phyloP scores from a whole-genome alignment of 2,329 filamentous ascomycete genomes.

The Ophiostoma pallidulum region DNA sequence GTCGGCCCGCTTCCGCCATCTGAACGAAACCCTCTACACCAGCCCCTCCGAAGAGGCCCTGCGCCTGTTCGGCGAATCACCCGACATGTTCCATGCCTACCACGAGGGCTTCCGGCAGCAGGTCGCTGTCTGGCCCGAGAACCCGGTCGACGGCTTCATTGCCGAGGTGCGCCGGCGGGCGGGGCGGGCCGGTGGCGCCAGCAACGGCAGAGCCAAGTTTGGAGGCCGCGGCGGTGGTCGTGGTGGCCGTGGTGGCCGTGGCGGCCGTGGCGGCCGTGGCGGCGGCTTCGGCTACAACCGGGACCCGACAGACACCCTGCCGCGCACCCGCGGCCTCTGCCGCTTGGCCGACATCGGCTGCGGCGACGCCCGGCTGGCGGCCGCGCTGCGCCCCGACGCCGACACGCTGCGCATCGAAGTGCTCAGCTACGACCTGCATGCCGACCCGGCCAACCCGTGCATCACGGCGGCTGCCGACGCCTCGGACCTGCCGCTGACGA shows the following conservation, averaged over 20 bases:
- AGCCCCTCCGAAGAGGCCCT: constrained; percentile 78
- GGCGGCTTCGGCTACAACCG: constrained; percentile 16
- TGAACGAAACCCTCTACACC: constrained; percentile 95
- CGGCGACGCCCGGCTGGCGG: constrained; percentile 76
- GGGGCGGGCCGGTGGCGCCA: not conserved
- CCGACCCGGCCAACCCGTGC: constrained; percentile 46
- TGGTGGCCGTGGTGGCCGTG: constrained; percentile 12
- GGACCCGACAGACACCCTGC: constrained; percentile 42
- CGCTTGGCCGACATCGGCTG: constrained; percentile 88
- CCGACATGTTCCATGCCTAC: constrained; percentile 93
- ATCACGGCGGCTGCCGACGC: constrained; percentile 87
- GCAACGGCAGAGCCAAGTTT: not conserved
- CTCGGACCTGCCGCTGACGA: constrained; percentile 64
- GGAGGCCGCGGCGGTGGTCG: constrained; percentile 13
- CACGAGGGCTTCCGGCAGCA: constrained; percentile 94
- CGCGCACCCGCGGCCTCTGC: constrained; percentile 61
- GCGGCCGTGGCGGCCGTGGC: constrained; percentile 19
- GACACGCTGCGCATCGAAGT: constrained; percentile 64
- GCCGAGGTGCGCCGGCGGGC: constrained; percentile 57
- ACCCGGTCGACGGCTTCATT: constrained; percentile 86
- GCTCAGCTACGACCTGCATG: constrained; percentile 76
- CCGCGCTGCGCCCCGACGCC: constrained; percentile 52
- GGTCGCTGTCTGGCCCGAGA: constrained; percentile 92
- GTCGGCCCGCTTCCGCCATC: constrained; percentile 89
- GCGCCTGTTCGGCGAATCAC: constrained; percentile 69